These are phyloP conservation scores for Metschnikowia lachancei DNA, from an alignment of 805 yeast species.

Conservation along the genomic window DNA sequence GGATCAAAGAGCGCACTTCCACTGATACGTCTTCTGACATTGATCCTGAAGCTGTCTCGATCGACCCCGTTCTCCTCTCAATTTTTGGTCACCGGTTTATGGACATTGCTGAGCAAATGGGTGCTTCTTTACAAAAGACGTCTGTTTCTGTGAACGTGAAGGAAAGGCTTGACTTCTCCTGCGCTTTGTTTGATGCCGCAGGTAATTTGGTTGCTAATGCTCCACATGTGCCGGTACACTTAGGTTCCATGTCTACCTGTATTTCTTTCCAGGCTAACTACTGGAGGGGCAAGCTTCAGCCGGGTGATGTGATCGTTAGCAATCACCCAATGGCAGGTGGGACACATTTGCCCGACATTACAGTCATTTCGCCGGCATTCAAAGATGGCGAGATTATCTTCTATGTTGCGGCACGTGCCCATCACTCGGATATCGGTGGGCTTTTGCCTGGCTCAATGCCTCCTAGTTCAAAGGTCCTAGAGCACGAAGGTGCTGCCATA, in stretches of 20 bases:
- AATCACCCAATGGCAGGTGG: constrained; percentile 47
- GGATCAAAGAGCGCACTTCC: constrained; percentile 1
- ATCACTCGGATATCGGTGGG: constrained; percentile 96
- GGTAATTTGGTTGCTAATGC: constrained; percentile 49
- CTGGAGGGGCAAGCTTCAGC: constrained; percentile 40
- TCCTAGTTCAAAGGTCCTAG: constrained; percentile 78
- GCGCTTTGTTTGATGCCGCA: constrained; percentile 42
- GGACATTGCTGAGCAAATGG: constrained; percentile 40
- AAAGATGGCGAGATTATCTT: constrained; percentile 52
- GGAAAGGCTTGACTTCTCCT: constrained; percentile 45
- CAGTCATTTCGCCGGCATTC: constrained; percentile 89
- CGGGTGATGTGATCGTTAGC: constrained; percentile 44
- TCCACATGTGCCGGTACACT: constrained; percentile 46
- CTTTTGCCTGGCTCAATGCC: constrained; percentile 93
- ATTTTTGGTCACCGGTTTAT: constrained; percentile 24
- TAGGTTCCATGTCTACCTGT: constrained; percentile 49
- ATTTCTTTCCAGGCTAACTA: constrained; percentile 40
- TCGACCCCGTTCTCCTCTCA: constrained; percentile 22
- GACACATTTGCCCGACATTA: constrained; percentile 54
- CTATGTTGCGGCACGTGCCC: constrained; percentile 92
- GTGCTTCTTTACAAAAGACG: constrained; percentile 43
- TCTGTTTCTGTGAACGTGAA: constrained; percentile 46
- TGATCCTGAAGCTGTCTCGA: neutral
- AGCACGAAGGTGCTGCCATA: constrained; percentile 91
- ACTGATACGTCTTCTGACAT: neutral